Percentiles rank a stretch among this genome's conserved stretches.
These are phyloP conservation scores for Periglandula ipomoeae DNA, from an alignment of 2,329 filamentous ascomycete species.

Conservation along the genomic window DNA sequence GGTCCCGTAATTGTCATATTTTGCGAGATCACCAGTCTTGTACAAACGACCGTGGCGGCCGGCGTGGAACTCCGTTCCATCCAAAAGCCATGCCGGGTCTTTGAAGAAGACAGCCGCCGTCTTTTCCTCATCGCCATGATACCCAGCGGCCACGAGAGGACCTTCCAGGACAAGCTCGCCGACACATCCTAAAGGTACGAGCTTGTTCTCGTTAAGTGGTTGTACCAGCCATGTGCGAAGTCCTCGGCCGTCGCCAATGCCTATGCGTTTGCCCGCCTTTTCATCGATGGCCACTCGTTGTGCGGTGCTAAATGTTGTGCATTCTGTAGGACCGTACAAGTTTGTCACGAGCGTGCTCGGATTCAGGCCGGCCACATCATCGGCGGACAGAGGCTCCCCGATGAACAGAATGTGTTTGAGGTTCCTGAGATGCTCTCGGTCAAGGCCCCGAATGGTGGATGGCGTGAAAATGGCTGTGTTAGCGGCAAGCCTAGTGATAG, in stretches of 20 bases:
- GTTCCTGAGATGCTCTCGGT: slow-evolving; percentile 28
- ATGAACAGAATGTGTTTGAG: slow-evolving; percentile 31
- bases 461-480: slow-evolving; percentile 38
- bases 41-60: slow-evolving; percentile 23
- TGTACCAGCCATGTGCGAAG: slow-evolving; percentile 20
- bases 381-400: slow-evolving; percentile 29
- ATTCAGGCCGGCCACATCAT: neutral
- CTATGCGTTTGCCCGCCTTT: neutral
- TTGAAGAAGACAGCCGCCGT: slow-evolving; percentile 36
- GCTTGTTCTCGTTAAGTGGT: slow-evolving; percentile 14
- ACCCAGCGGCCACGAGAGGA: slow-evolving; percentile 38
- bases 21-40: slow-evolving; percentile 26
- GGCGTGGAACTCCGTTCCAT: slow-evolving; percentile 17
- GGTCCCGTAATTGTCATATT: slow-evolving; percentile 17
- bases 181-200: slow-evolving; percentile 17
- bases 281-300: neutral
- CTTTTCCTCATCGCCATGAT: slow-evolving; percentile 34
- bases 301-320: slow-evolving; percentile 10
- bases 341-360: slow-evolving; percentile 6
- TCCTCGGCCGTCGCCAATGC: neutral
- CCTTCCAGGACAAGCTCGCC: slow-evolving; percentile 30
- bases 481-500: slow-evolving; percentile 27
- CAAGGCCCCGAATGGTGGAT: slow-evolving; percentile 33
- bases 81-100: slow-evolving; percentile 28
- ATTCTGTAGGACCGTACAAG: slow-evolving; percentile 13